Evolutionary conservation across 805 yeast genomes (phyloP), one percentile per base, ranked within the genome.

Genomic region (Peterozyma toletana): DNA sequence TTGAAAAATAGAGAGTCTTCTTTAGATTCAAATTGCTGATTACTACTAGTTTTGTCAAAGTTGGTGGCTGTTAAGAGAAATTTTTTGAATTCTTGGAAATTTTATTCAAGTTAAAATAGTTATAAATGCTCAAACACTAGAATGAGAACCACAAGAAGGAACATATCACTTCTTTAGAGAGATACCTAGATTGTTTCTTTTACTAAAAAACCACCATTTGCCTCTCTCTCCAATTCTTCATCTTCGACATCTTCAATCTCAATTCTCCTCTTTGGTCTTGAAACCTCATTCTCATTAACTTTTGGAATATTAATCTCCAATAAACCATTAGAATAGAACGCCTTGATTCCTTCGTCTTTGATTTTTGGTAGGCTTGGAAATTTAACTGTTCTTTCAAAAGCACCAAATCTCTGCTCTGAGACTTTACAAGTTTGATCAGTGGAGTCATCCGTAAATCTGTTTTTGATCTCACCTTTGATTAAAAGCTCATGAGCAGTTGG

Each of bases 351-450:
- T 16, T 73, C 78, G 45, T 79, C 84, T 33, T 68, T 59, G 34
- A 78, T 68, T 43, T 68, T 64, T 39, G 82, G 80, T 40, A 71
- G 57, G 2, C 69, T 65, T 16, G 84, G 83, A 54, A 79, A 68
- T 48, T 73, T 76, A 41, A 79, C 57, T 33, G 74, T 66, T 62
- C 85, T 71, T 55, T 77, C 79, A 53, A 79, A 73, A 1, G 71
- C 65, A 11, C 84, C 85, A 34, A 74, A 68, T 54, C 74, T 70
- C 44, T 78, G 67, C 58, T 79, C 85, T 18, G 75, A 64, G 17
- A 75, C 67, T 48, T 71, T 73, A 42, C 74, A 46, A 40, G 59
- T 55, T 43, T 66, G 55, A 27, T 64, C 64, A 16, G 64, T 66
- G n/a, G 51, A 43, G 11, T 39, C 11, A 15, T 41, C 45, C 11